Evolutionary conservation across 805 yeast species (phyloP).

Genomic region (Saturnispora hagleri): DNA sequence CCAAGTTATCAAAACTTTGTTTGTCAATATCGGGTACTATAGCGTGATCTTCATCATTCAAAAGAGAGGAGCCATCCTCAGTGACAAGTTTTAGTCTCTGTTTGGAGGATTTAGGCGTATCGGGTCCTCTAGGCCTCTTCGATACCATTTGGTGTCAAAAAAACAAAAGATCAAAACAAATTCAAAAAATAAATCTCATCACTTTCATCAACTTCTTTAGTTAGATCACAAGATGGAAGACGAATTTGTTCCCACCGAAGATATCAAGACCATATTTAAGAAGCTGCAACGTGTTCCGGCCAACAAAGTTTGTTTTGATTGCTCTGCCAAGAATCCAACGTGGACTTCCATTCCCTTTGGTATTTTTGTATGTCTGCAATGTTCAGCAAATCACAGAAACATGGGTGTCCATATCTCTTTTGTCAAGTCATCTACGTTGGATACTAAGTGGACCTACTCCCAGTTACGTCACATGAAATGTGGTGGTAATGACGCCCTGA

Average conservation of each 20-base stretch:
- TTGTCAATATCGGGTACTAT: conserved; percentile 1
- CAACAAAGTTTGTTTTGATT: conserved; percentile 84
- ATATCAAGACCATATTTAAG: conserved; percentile 55
- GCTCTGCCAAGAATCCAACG: conserved; percentile 88
- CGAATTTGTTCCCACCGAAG: conserved; percentile 57
- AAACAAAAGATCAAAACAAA: background rate
- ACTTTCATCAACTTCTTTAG: background rate
- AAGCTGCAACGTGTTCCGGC: conserved; percentile 57
- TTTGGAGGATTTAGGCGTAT: background rate
- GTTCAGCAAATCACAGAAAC: conserved; percentile 92
- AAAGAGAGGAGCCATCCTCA: background rate
- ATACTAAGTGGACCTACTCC: conserved; percentile 78
- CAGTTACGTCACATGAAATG: conserved; percentile 87
- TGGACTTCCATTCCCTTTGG: conserved; percentile 99
- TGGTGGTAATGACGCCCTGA: conserved; percentile 86
- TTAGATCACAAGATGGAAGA: conserved; percentile 10
- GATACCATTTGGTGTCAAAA: background rate
- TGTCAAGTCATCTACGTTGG: conserved; percentile 86
- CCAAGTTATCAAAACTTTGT: conserved; percentile 19
- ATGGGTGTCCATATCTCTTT: conserved; percentile 94
- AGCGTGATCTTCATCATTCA: conserved; percentile 1
- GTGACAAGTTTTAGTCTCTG: background rate
- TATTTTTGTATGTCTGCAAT: conserved; percentile 82
- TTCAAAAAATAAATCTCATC: background rate
- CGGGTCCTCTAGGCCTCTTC: background rate